phyloP scores from a whole-genome alignment of 441 rosid species.

The Raphanus hybrid region DNA sequence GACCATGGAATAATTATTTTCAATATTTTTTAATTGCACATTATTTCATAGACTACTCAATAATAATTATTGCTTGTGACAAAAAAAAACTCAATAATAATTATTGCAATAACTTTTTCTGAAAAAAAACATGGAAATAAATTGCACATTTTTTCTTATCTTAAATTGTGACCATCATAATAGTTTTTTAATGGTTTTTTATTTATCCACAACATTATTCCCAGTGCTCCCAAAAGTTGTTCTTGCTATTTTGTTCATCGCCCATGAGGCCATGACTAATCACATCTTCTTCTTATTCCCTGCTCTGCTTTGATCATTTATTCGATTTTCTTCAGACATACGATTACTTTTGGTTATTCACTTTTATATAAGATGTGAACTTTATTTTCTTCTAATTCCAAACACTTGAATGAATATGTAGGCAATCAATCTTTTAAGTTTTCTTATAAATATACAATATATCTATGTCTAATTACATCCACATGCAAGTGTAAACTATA shows the following conservation, averaged over 20 bases:
- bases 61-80: not conserved
- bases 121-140: not conserved
- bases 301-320: slow-evolving; percentile 24
- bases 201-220: slow-evolving; percentile 40
- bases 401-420: not conserved
- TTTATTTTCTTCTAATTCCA: not conserved
- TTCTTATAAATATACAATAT: not conserved
- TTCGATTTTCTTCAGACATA: slow-evolving; percentile 22
- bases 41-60: slow-evolving; percentile 1
- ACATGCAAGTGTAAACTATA: not conserved
- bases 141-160: not conserved
- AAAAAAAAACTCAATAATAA: not conserved
- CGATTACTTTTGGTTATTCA: not conserved
- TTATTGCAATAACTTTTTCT: slow-evolving; percentile 8
- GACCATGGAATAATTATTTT: slow-evolving; percentile 15
- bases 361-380: not conserved
- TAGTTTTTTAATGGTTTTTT: slow-evolving; percentile 8
- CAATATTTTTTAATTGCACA: not conserved
- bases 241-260: slow-evolving; percentile 22
- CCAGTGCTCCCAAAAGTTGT: slow-evolving; percentile 42
- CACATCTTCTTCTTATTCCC: slow-evolving; percentile 36
- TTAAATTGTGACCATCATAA: slow-evolving; percentile 18
- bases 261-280: slow-evolving; percentile 38
- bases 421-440: not conserved
- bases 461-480: not conserved